Conservation (phyloP, 495 filamentous ascomycete species). For the Baudoinia panamericana region DNA sequence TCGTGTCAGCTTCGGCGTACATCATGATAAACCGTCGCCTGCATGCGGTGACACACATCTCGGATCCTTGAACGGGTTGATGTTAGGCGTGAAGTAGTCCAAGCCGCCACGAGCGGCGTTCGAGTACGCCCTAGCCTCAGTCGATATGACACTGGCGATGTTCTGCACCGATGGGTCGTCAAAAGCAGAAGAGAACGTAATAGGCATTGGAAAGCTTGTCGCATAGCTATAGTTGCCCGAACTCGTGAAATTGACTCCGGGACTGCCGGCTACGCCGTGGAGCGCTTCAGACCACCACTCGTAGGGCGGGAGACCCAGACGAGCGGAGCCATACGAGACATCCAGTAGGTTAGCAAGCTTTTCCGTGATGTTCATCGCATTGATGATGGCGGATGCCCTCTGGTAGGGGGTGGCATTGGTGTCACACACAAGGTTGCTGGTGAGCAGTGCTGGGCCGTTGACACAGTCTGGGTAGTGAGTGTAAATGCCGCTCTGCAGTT, state of each 20-base stretch:
- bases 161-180: slow-evolving; percentile 35
- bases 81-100: slow-evolving; percentile 26
- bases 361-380: slow-evolving; percentile 8
- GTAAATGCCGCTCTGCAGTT: neutral
- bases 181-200: slow-evolving; percentile 35
- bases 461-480: slow-evolving; percentile 9
- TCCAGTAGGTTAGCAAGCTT: slow-evolving; percentile 6
- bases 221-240: slow-evolving; percentile 33
- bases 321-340: neutral
- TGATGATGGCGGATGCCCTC: slow-evolving; percentile 4
- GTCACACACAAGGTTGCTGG: slow-evolving; percentile 7
- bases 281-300: slow-evolving; percentile 43
- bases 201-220: slow-evolving; percentile 37
- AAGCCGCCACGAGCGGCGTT: slow-evolving; percentile 19
- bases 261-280: slow-evolving; percentile 28
- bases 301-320: slow-evolving; percentile 24
- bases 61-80: slow-evolving; percentile 24
- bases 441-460: slow-evolving; percentile 7
- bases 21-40: no score
- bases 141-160: slow-evolving; percentile 27
- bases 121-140: slow-evolving; percentile 22
- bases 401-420: neutral
- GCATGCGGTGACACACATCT: no score
- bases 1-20: no score
- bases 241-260: slow-evolving; percentile 20